A percentile compares a stretch with the other conserved stretches of the same genome.
These are phyloP conservation scores for Pseudogymnoascus sp. DNA, from an alignment of 2,329 filamentous ascomycete genomes.

Conservation along the genomic window DNA sequence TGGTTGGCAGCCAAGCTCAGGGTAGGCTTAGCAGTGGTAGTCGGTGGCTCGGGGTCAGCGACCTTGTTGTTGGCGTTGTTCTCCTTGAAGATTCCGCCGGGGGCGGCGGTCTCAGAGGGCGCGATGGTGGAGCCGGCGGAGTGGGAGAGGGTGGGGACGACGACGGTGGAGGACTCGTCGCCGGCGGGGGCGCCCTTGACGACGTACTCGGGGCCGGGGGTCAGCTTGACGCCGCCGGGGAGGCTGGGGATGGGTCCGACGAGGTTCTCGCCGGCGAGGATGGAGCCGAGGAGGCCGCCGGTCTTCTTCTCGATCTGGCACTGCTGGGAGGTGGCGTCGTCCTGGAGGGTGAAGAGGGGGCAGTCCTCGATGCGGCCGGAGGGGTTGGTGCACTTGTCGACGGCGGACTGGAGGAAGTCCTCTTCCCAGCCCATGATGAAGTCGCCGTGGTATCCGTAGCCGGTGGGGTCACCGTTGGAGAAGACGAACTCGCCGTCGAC, in stretches of 20 bases:
- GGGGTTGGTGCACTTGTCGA: constrained; percentile 64
- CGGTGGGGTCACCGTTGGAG: constrained; percentile 69
- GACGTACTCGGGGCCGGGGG: constrained; percentile 34
- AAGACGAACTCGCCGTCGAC: constrained; percentile 64
- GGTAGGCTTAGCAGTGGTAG: not conserved
- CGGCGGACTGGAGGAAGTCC: constrained; percentile 61
- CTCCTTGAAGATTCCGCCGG: constrained; percentile 29
- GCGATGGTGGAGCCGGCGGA: constrained; percentile 20
- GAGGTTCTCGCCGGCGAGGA: constrained; percentile 53
- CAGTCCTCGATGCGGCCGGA: constrained; percentile 68
- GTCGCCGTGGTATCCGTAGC: constrained; percentile 71
- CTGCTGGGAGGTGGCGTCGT: constrained; percentile 41
- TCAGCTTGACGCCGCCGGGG: constrained; percentile 47
- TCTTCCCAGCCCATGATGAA: constrained; percentile 73
- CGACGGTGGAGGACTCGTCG: constrained; percentile 17
- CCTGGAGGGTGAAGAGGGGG: constrained; percentile 63
- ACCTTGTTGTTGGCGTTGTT: not conserved
- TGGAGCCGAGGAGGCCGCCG: constrained; percentile 46
- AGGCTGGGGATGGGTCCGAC: constrained; percentile 48
- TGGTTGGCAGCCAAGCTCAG: not conserved
- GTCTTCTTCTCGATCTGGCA: constrained; percentile 53
- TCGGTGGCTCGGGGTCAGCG: not conserved
- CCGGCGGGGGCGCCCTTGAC: constrained; percentile 15
- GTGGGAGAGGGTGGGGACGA: constrained; percentile 25
- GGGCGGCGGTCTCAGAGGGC: constrained; percentile 17